Conservation (phyloP, 2,329 filamentous ascomycete genomes). For the Fulvia fulva region DNA sequence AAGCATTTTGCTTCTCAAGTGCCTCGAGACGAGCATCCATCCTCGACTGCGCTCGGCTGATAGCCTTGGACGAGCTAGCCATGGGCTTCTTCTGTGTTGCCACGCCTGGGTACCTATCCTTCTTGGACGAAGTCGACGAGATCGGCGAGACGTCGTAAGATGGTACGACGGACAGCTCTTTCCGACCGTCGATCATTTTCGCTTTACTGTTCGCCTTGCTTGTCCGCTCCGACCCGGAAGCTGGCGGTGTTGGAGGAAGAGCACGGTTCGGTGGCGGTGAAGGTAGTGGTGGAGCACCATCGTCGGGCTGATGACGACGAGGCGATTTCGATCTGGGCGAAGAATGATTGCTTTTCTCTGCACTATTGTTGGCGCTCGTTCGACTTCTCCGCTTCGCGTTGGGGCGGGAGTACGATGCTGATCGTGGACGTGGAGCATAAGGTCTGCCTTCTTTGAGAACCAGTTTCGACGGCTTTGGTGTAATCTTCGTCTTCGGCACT, state of each 20-base stretch:
- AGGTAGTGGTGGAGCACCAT: slow-evolving; percentile 28
- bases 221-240: slow-evolving; percentile 27
- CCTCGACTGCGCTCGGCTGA: slow-evolving; percentile 14
- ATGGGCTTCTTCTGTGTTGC: slow-evolving; percentile 18
- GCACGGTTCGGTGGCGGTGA: slow-evolving; percentile 33
- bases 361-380: slow-evolving; percentile 8
- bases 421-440: slow-evolving; percentile 31
- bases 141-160: slow-evolving; percentile 23
- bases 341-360: slow-evolving; percentile 16
- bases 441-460: slow-evolving; percentile 27
- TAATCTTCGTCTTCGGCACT: slow-evolving; percentile 24
- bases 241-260: slow-evolving; percentile 34
- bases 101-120: slow-evolving; percentile 21
- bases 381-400: slow-evolving; percentile 23
- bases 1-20: slow-evolving; percentile 38
- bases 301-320: slow-evolving; percentile 10
- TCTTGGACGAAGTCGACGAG: slow-evolving; percentile 13
- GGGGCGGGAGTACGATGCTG: slow-evolving; percentile 27
- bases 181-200: slow-evolving; percentile 14
- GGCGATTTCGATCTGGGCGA: slow-evolving; percentile 17
- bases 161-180: slow-evolving; percentile 24
- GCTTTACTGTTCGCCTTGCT: slow-evolving; percentile 14
- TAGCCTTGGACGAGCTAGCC: slow-evolving; percentile 4
- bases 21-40: slow-evolving; percentile 36
- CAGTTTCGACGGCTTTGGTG: slow-evolving; percentile 28